Percentiles rank a stretch among this genome's conserved stretches.
Evolutionary conservation across 2,329 filamentous ascomycete genomes (phyloP).

Genomic region (Beauveria brongniartii): DNA sequence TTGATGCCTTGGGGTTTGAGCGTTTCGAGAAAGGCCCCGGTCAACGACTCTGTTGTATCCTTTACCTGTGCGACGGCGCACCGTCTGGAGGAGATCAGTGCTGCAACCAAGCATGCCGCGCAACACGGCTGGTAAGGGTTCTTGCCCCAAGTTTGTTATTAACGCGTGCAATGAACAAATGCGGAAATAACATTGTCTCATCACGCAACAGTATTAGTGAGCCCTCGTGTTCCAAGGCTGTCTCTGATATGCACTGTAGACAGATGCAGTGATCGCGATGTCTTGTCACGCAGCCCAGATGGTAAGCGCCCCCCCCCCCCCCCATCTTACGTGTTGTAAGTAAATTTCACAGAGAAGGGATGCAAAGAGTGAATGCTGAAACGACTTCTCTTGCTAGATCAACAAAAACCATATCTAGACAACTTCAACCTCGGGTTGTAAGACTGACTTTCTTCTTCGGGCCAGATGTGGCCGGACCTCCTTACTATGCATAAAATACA

Average conservation of each 20-base stretch:
- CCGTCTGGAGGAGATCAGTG: not conserved
- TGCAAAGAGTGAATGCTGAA: not conserved
- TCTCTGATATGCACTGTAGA: not conserved
- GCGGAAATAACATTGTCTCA: too few species aligned
- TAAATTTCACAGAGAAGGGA: too few species aligned
- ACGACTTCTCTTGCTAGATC: not conserved
- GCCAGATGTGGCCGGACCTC: too few species aligned
- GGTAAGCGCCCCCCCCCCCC: too few species aligned
- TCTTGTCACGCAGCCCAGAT: too few species aligned
- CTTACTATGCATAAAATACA: not conserved
- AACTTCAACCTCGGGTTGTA: not conserved
- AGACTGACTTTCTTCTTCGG: too few species aligned
- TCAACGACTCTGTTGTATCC: not conserved
- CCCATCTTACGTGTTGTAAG: too few species aligned
- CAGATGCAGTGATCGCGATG: too few species aligned
- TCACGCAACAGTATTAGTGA: not conserved
- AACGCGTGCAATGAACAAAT: not conserved
- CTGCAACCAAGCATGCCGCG: not conserved
- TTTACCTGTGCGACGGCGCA: not conserved
- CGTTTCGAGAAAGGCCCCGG: not conserved
- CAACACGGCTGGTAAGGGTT: not conserved
- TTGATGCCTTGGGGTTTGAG: not conserved
- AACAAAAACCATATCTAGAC: not conserved
- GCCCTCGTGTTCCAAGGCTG: not conserved
- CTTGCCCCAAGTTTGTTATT: not conserved